Evolutionary conservation across 2,329 filamentous ascomycete species (phyloP).

Genomic region (Bipolaris oryzae): DNA sequence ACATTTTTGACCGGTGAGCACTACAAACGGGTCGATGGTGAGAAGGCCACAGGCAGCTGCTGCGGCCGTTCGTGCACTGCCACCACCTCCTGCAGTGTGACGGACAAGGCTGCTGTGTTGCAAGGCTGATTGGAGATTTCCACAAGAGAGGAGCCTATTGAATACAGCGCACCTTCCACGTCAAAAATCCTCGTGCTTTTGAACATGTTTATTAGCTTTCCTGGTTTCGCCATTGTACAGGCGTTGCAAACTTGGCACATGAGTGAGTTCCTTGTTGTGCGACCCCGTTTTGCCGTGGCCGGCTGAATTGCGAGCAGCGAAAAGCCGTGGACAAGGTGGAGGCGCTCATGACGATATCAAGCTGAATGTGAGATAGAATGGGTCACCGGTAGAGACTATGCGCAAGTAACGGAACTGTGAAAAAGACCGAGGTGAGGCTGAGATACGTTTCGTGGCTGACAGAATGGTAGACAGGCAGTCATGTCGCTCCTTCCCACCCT

Average conservation of each 20-base stretch:
- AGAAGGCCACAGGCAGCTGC: constrained; percentile 3
- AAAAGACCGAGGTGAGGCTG: constrained; percentile 6
- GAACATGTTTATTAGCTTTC: neutral
- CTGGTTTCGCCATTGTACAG: neutral
- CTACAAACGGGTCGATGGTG: constrained; percentile 22
- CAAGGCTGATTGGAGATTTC: constrained; percentile 10
- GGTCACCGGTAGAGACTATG: neutral
- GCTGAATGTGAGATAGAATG: no score
- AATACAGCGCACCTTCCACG: constrained; percentile 5
- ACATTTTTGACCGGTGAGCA: constrained; percentile 27
- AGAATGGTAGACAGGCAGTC: neutral
- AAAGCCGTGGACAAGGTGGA: neutral
- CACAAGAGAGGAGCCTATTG: constrained; percentile 2
- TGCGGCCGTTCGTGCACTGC: constrained; percentile 21
- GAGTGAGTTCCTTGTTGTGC: neutral
- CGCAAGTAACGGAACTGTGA: neutral
- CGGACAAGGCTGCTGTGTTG: constrained; percentile 13
- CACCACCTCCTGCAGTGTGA: constrained; percentile 15
- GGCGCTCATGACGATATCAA: neutral
- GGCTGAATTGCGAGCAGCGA: neutral
- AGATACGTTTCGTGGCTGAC: constrained; percentile 13
- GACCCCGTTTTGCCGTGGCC: neutral
- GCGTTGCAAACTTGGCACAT: neutral
- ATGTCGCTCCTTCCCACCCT: constrained; percentile 13
- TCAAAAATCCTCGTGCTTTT: neutral